These are phyloP conservation scores for Schoenoplectus tabernaemontani DNA, from an alignment of 202 grass and related monocot genomes.

Conservation along the genomic window DNA sequence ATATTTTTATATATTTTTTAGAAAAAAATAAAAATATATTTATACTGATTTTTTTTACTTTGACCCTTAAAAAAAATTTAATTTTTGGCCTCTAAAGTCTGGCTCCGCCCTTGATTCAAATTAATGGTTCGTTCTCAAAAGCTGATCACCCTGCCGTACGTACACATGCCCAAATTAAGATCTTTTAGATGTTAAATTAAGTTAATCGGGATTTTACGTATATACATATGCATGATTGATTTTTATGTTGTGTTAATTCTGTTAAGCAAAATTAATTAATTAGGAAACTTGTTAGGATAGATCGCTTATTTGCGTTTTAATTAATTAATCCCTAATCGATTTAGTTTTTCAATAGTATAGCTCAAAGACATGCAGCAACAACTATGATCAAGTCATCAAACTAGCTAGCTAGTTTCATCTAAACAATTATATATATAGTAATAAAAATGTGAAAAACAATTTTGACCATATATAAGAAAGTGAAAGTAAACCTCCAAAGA, in stretches of 20 bases:
- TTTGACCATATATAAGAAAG: neutral
- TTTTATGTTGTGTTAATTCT: neutral
- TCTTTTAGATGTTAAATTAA: neutral
- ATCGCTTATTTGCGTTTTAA: neutral
- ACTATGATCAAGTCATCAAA: neutral
- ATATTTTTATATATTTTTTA: too few species aligned
- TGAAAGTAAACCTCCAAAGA: neutral
- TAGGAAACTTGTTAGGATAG: neutral
- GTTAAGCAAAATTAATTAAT: neutral
- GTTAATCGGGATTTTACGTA: neutral
- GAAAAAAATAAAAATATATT: too few species aligned
- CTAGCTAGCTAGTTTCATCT: too few species aligned
- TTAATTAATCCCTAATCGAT: neutral
- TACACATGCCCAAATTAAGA: neutral
- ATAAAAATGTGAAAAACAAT: neutral
- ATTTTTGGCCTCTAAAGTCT: too few species aligned
- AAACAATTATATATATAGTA: neutral
- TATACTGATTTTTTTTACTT: too few species aligned
- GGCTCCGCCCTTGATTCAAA: neutral
- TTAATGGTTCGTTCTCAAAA: neutral
- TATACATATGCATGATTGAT: too few species aligned
- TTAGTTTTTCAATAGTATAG: neutral
- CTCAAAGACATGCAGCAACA: neutral
- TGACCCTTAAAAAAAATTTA: too few species aligned
- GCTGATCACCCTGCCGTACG: too few species aligned